Evolutionary conservation across 2,329 filamentous ascomycete species (phyloP), one percentile per base, ranked within the genome.

Genomic region (Trichoderma breve): DNA sequence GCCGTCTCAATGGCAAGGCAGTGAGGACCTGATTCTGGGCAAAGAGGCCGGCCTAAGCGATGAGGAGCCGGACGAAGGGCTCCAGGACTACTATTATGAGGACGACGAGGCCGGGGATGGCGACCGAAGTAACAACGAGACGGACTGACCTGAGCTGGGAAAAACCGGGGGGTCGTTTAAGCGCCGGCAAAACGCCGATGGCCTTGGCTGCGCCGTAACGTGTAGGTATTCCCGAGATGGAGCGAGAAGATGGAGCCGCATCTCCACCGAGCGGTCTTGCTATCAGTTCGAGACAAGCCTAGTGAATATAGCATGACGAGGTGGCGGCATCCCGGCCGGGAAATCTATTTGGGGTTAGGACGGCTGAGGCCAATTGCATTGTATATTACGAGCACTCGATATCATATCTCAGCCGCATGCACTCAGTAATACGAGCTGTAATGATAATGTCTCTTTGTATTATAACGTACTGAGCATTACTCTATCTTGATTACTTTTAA

Each of bases 1-100:
- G 80, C 89, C 89, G n/a, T 88, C 88, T 9, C 89, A 91, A 78
- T 91, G 88, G 88, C 89, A 91, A 80, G 89, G 89, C 24, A 91
- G 89, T 75, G 89, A 91, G 76, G 89, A 91, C 76, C 81, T 90
- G 58, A 81, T 91, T 43, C 82, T 90, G 5, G 85, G 85, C 63
- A 83, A 84, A 58, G 79, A 82, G 11, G 80, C 85, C 65, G 83
- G 82, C 30, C 80, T 82, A 61, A 83, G 81, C 71, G 81, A 83
- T 66, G 81, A 81, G 11, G 79, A 80, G 51, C 28, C 67, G 57
- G 81, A 83, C 69, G 80, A 81, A 66, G 79, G 78, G 21, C 78
- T 79, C 9, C 79, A 80, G 36, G 75, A 74, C 14, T 73, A 74
- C 21, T 76, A 76, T 28, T 71, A 72, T 53, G 74, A 73, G 36